A percentile compares a stretch with the other conserved stretches of the same genome.
These are phyloP conservation scores for Telopea speciosissima DNA, from an alignment of 177 flowering plant genomes.

Conservation along the genomic window DNA sequence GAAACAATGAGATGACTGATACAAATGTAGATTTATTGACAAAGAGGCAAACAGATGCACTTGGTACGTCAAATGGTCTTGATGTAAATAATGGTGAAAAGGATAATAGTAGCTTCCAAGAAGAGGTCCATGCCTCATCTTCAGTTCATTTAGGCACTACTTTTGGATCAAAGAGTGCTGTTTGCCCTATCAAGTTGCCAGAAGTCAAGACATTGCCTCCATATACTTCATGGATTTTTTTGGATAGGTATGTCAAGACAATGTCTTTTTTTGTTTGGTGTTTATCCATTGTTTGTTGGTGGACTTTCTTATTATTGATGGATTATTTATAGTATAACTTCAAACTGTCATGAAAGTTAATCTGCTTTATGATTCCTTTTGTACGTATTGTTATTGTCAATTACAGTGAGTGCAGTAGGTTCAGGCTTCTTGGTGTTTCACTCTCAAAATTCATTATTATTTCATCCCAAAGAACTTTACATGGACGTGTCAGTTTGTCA, in stretches of 20 bases:
- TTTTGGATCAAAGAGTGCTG: conserved; percentile 60
- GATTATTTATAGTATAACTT: no score
- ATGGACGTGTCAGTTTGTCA: no score
- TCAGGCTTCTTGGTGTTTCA: not conserved
- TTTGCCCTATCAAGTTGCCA: conserved; percentile 65
- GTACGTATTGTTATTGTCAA: not conserved
- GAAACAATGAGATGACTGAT: conserved; percentile 14
- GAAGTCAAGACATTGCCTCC: conserved; percentile 82
- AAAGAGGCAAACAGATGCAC: conserved; percentile 73
- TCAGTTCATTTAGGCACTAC: conserved; percentile 64
- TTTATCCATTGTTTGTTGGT: not conserved
- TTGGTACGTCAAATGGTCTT: conserved; percentile 54
- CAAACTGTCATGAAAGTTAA: not conserved
- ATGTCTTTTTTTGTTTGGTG: not conserved
- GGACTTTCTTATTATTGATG: not conserved
- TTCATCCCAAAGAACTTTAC: no score
- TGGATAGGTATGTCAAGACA: conserved; percentile 65
- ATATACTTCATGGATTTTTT: conserved; percentile 93
- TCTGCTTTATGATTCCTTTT: not conserved
- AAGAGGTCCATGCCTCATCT: conserved; percentile 57
- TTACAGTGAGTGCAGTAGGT: not conserved
- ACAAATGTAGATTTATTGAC: conserved; percentile 38
- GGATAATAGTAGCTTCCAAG: conserved; percentile 41
- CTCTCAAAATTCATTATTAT: not conserved
- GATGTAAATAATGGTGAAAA: conserved; percentile 40